Conservation (phyloP, 2,329 filamentous ascomycete genomes). For the Ceratocystis huliohia region DNA sequence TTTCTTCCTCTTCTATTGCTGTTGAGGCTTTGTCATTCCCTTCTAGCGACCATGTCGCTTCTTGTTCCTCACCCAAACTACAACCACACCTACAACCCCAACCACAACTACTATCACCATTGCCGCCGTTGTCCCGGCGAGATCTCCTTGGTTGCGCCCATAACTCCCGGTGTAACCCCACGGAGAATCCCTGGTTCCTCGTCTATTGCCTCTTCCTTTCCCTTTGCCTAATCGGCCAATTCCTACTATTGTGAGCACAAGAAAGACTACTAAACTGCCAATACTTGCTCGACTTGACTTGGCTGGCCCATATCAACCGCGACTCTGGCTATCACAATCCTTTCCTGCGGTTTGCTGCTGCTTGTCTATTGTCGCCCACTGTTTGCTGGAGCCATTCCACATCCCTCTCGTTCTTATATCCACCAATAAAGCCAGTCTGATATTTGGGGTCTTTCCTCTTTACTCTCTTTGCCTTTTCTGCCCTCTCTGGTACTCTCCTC, state of each 20-base stretch:
- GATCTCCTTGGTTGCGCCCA: neutral
- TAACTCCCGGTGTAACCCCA: too few relatives aligned
- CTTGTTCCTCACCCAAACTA: conserved; percentile 9
- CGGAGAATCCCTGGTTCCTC: neutral
- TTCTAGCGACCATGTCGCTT: conserved; percentile 16
- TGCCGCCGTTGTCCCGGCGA: neutral
- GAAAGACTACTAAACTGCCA: too few relatives aligned
- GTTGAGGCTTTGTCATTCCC: conserved; percentile 4
- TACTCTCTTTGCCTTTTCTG: neutral
- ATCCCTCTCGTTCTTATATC: neutral
- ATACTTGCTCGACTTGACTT: neutral
- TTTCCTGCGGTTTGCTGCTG: too few relatives aligned
- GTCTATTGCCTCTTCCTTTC: neutral
- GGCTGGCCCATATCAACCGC: neutral
- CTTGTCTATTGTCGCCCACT: too few relatives aligned
- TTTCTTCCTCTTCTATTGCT: neutral
- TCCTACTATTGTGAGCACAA: neutral
- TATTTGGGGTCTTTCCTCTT: neutral
- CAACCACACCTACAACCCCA: neutral
- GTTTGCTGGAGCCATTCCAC: neutral
- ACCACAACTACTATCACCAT: neutral
- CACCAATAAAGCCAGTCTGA: neutral
- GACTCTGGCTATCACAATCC: neutral
- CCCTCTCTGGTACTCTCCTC: conserved; percentile 1
- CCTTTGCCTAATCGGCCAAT: neutral